These are phyloP conservation scores for Backusella tarrabulga DNA, from an alignment of 192 early-diverging fungal genomes.

Conservation along the genomic window DNA sequence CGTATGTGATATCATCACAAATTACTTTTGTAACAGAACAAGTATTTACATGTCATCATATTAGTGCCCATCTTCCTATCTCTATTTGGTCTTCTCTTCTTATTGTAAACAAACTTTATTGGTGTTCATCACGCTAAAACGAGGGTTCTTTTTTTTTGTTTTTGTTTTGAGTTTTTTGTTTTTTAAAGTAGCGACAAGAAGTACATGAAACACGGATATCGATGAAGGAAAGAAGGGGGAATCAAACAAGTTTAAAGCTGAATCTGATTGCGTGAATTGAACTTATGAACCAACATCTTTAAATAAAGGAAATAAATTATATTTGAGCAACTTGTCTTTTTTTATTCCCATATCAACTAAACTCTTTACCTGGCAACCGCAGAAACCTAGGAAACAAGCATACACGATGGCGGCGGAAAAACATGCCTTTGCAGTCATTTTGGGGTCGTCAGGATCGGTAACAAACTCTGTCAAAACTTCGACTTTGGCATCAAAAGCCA, in stretches of 20 bases:
- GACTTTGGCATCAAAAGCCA: constrained; percentile 46
- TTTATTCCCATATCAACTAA: background rate
- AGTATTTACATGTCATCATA: background rate
- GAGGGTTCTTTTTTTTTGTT: background rate
- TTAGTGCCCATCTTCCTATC: background rate
- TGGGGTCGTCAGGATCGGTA: constrained; percentile 46
- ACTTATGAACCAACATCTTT: constrained; percentile 35
- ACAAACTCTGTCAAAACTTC: constrained; percentile 45
- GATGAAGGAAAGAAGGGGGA: background rate
- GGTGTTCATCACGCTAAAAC: background rate
- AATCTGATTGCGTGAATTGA: constrained; percentile 38
- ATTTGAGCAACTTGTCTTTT: background rate
- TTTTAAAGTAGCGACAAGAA: constrained; percentile 4
- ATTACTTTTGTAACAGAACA: background rate
- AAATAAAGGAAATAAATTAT: background rate
- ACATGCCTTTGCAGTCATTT: constrained; percentile 46
- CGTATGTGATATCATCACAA: background rate
- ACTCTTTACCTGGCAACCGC: constrained; percentile 46
- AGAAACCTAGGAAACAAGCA: constrained; percentile 50
- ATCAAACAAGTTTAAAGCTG: constrained; percentile 26
- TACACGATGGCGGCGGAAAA: constrained; percentile 49
- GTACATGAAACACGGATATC: constrained; percentile 13
- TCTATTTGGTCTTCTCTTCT: background rate
- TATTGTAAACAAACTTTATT: background rate
- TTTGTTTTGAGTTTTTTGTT: constrained; percentile 5